phyloP scores from a whole-genome alignment of 805 yeast genomes.

The Saturnispora diversa region DNA sequence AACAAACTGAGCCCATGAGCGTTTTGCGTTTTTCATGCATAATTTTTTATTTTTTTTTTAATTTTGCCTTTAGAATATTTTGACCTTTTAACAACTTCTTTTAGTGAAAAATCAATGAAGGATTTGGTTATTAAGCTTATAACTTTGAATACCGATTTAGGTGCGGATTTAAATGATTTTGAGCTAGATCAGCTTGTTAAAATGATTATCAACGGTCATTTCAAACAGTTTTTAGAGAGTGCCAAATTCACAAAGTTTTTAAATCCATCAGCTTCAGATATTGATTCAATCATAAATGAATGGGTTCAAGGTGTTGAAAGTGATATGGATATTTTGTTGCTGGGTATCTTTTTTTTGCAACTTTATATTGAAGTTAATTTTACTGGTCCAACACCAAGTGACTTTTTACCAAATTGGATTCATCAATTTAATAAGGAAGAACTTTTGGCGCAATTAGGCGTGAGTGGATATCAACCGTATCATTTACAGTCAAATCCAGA shows the following conservation, averaged over 20 bases:
- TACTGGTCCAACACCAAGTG: constrained; percentile 66
- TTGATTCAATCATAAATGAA: neutral
- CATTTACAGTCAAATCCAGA: constrained; percentile 31
- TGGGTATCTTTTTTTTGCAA: constrained; percentile 58
- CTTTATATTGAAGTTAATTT: constrained; percentile 66
- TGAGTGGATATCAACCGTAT: constrained; percentile 61
- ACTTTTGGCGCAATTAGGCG: constrained; percentile 16
- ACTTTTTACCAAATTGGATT: constrained; percentile 8
- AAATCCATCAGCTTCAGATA: neutral
- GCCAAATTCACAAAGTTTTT: constrained; percentile 18
- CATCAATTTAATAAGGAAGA: constrained; percentile 5
- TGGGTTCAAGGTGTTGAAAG: neutral
- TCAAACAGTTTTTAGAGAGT: constrained; percentile 5
- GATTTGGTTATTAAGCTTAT: constrained; percentile 3
- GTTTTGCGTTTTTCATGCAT: neutral
- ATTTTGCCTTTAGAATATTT: neutral
- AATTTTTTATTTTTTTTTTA: constrained; percentile 1
- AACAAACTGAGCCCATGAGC: constrained; percentile 1
- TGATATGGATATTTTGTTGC: constrained; percentile 17
- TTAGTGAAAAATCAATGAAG: neutral
- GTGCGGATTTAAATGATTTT: constrained; percentile 5
- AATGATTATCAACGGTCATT: constrained; percentile 9
- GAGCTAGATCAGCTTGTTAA: neutral
- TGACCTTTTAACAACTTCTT: neutral
- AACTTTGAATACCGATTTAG: constrained; percentile 6